Evolutionary conservation across 768 basidiomycete genomes (phyloP).

Genomic region (Tulasnella sp.): DNA sequence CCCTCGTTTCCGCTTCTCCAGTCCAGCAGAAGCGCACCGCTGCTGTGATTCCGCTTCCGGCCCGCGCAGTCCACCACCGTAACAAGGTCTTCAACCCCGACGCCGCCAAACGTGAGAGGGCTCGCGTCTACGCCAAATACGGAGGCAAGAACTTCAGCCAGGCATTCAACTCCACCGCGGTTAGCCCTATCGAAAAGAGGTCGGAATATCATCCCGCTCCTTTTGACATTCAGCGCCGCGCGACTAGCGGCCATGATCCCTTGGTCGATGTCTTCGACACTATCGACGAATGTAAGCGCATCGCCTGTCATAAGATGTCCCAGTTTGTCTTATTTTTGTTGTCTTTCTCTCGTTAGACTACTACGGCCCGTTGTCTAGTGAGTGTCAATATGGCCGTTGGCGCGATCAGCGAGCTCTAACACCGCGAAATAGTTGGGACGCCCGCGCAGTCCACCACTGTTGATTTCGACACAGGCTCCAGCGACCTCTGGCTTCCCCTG

Average conservation of each 20-base stretch:
- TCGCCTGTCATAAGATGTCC: background rate
- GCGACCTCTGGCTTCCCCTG: conserved; percentile 22
- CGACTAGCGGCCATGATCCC: conserved; percentile 8
- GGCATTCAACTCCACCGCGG: background rate
- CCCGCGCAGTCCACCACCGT: background rate
- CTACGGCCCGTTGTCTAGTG: conserved; percentile 24
- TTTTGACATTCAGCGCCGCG: conserved; percentile 29
- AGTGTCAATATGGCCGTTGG: background rate
- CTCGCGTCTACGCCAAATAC: conserved; percentile 17
- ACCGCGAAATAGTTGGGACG: conserved; percentile 22
- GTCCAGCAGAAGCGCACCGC: background rate
- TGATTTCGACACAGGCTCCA: conserved; percentile 34
- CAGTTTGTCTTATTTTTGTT: background rate
- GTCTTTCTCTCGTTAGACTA: background rate
- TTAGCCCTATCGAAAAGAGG: background rate
- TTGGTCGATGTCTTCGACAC: conserved; percentile 19
- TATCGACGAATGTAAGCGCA: conserved; percentile 20
- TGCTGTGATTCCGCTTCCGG: too few relatives aligned
- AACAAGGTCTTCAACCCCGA: conserved; percentile 24
- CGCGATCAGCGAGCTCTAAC: background rate
- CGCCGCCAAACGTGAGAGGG: background rate
- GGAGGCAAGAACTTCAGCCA: background rate
- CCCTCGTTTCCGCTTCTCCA: background rate
- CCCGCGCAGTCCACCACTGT: conserved; percentile 32
- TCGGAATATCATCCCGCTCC: conserved; percentile 1